Conservation (phyloP, 306 rosid species). For the Corylus heterophylla region DNA sequence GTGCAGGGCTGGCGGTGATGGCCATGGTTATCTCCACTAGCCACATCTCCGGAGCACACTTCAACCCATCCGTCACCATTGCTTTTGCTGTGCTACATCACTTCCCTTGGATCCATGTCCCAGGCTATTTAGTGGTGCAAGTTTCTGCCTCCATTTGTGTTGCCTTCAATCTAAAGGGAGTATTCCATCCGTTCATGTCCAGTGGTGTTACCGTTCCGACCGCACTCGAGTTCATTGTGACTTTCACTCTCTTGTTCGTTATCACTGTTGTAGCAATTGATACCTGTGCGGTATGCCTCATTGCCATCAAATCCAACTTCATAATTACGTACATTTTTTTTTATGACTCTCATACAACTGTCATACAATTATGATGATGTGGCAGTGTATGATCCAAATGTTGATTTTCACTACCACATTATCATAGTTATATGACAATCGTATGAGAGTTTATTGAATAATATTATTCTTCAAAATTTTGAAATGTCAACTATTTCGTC, state of each 20-base stretch:
- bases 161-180: constrained; percentile 32
- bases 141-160: constrained; percentile 36
- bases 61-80: constrained; percentile 60
- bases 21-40: constrained; percentile 31
- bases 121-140: constrained; percentile 46
- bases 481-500: too few relatives aligned
- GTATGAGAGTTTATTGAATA: too few relatives aligned
- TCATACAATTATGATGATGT: too few relatives aligned
- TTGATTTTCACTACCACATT: too few relatives aligned
- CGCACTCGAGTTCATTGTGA: constrained; percentile 50
- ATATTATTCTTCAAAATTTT: too few relatives aligned
- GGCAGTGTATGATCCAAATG: too few relatives aligned
- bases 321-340: too few relatives aligned
- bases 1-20: constrained; percentile 60
- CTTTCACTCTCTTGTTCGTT: constrained; percentile 55
- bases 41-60: constrained; percentile 66
- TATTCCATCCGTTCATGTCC: constrained; percentile 33
- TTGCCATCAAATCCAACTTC: too few relatives aligned
- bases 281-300: constrained; percentile 44
- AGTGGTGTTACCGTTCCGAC: constrained; percentile 57
- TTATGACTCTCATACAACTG: too few relatives aligned
- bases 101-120: constrained; percentile 36
- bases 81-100: constrained; percentile 35
- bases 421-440: too few relatives aligned
- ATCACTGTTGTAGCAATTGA: constrained; percentile 49